phyloP scores from a whole-genome alignment of 1,284 basidiomycete genomes.

The Heliocybe sulcata region DNA sequence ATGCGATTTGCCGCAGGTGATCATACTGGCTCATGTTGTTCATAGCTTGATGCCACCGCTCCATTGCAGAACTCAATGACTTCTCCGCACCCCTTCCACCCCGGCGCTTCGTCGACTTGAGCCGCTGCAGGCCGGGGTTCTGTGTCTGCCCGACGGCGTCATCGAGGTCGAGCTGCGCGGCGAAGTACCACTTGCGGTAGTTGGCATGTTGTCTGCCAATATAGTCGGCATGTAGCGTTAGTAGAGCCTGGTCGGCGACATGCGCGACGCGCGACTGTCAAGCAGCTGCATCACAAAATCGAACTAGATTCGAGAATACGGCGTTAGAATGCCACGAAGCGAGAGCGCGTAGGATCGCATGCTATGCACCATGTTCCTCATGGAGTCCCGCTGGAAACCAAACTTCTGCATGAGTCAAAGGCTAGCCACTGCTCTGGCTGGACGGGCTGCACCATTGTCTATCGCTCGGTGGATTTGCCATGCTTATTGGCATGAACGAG shows the following conservation, averaged over 20 bases:
- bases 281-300: constrained; percentile 98
- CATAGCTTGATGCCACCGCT: constrained; percentile 97
- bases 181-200: constrained; percentile 99
- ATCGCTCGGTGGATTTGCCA: no score
- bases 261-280: constrained; percentile 93
- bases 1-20: constrained; percentile 91
- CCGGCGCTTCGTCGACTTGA: constrained; percentile 60
- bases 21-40: constrained; percentile 99
- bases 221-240: constrained; percentile 97
- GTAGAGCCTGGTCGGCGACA: constrained; percentile 93
- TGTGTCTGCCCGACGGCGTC: constrained; percentile 93
- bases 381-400: constrained; percentile 92
- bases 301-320: constrained; percentile 45
- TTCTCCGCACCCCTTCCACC: constrained; percentile 55
- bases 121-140: constrained; percentile 83
- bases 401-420: constrained; percentile 99
- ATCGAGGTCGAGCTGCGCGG: constrained; percentile 97
- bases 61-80: constrained; percentile 81
- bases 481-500: no score
- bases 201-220: constrained; percentile 97
- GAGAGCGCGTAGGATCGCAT: constrained; percentile 4
- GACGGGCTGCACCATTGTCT: no score
- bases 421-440: no score
- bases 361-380: constrained; percentile 78
- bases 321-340: constrained; percentile 1